These are phyloP conservation scores for Eimeria necatrix DNA, from an alignment of 169 alveolate species.

Conservation along the genomic window DNA sequence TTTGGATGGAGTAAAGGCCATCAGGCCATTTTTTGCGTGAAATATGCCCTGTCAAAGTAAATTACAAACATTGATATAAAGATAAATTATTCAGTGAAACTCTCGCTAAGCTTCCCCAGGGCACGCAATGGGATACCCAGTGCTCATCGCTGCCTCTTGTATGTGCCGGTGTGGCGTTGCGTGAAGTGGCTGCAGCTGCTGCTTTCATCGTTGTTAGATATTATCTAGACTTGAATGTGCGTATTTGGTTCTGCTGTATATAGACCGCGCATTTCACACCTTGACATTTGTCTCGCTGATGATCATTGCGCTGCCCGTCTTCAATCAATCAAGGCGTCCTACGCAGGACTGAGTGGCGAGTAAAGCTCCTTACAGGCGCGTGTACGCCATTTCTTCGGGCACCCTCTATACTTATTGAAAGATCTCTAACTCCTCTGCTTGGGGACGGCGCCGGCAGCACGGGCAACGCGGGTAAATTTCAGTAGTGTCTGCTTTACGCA, in stretches of 20 bases:
- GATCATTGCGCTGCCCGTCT: background rate
- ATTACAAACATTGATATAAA: no score
- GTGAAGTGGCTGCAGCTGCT: no score
- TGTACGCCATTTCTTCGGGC: background rate
- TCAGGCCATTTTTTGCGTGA: no score
- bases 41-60: no score
- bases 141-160: no score
- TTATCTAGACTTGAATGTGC: no score
- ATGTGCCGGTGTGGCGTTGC: no score
- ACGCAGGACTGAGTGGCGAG: background rate
- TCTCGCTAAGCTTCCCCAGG: no score
- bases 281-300: background rate
- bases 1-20: no score
- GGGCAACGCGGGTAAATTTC: background rate
- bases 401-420: background rate
- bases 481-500: background rate
- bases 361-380: background rate
- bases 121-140: no score
- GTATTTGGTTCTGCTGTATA: background rate
- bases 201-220: no score
- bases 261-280: background rate
- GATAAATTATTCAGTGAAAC: no score
- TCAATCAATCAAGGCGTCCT: background rate
- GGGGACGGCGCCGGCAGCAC: background rate
- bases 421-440: background rate